Percentiles rank a stretch among this genome's conserved stretches.
These are phyloP conservation scores for Cladosporium sp. DNA, from an alignment of 2,329 filamentous ascomycete genomes.

Conservation along the genomic window DNA sequence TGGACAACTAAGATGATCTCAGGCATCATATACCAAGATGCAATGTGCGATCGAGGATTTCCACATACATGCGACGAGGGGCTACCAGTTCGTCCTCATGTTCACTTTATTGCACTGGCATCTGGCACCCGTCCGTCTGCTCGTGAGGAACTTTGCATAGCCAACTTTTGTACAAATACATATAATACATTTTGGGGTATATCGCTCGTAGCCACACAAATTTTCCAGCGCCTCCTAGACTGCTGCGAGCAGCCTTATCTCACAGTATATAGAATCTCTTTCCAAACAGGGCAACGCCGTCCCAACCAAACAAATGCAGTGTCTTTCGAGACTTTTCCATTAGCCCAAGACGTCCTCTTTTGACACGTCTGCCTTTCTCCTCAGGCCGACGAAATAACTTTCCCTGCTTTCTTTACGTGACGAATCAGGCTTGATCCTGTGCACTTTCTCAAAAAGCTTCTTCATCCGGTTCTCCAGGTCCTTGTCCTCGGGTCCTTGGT, in stretches of 20 bases:
- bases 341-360: constrained; percentile 47
- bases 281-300: not conserved
- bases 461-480: constrained; percentile 72
- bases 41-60: too few species aligned
- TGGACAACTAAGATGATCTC: not conserved
- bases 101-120: not conserved
- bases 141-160: not conserved
- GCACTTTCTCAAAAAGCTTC: constrained; percentile 75
- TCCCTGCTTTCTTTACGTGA: constrained; percentile 76
- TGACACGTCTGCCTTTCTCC: constrained; percentile 58
- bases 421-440: constrained; percentile 86
- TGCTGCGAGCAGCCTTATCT: not conserved
- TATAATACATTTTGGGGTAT: constrained; percentile 8
- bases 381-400: constrained; percentile 78
- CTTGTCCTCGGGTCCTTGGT: constrained; percentile 86
- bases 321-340: not conserved
- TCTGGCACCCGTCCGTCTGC: not conserved
- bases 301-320: not conserved
- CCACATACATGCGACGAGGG: too few species aligned
- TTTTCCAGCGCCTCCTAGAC: not conserved
- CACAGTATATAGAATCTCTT: not conserved
- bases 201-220: not conserved
- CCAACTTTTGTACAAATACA: constrained; percentile 1
- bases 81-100: not conserved
- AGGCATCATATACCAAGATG: not conserved